phyloP scores from a whole-genome alignment of 129 eudicot species.

The Lactuca saligna region DNA sequence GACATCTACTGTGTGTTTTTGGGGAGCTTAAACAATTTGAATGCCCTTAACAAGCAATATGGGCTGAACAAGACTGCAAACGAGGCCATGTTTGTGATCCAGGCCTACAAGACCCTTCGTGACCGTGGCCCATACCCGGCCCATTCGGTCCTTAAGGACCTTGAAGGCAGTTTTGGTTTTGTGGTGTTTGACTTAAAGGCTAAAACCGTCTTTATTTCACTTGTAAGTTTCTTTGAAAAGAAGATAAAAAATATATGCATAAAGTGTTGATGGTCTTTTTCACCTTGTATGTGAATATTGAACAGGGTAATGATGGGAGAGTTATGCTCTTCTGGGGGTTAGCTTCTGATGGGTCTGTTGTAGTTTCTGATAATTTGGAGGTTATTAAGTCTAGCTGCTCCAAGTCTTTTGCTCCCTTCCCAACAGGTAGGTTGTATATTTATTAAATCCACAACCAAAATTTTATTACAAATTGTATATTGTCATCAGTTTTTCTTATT shows the following conservation, averaged over 20 bases:
- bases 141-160: conserved; percentile 80
- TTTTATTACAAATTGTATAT: not conserved
- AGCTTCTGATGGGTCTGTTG: conserved; percentile 68
- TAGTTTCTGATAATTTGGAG: conserved; percentile 66
- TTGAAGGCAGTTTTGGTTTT: conserved; percentile 88
- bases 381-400: conserved; percentile 74
- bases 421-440: conserved; percentile 48
- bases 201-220: conserved; percentile 66
- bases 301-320: conserved; percentile 70
- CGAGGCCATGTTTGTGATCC: conserved; percentile 82
- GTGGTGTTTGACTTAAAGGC: conserved; percentile 72
- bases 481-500: not conserved
- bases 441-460: too few species aligned
- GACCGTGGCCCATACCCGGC: conserved; percentile 91
- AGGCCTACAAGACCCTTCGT: conserved; percentile 91
- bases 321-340: conserved; percentile 83
- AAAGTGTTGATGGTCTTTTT: not conserved
- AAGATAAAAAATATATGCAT: not conserved
- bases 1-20: conserved; percentile 75
- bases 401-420: conserved; percentile 94
- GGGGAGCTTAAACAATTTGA: conserved; percentile 75
- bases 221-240: conserved; percentile 39
- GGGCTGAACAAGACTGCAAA: conserved; percentile 60
- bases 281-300: not conserved
- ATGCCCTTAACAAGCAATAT: conserved; percentile 72